Evolutionary conservation across 2,329 filamentous ascomycete genomes (phyloP).

Genomic region (Scolecobasidium constrictum): DNA sequence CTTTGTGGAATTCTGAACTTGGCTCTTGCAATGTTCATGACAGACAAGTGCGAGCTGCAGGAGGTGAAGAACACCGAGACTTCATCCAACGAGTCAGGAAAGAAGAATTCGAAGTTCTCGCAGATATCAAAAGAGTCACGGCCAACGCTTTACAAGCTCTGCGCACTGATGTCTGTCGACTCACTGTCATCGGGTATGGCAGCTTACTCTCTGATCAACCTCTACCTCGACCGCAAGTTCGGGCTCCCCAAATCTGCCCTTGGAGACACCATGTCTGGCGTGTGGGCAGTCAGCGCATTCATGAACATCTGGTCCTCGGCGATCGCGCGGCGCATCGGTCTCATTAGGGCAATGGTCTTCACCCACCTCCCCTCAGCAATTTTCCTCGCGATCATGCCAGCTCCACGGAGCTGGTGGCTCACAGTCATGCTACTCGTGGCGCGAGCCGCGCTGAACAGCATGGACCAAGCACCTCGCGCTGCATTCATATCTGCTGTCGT

Average conservation of each 20-base stretch:
- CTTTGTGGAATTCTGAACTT: conserved; percentile 7
- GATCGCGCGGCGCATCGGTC: conserved; percentile 52
- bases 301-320: conserved; percentile 44
- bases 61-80: conserved; percentile 10
- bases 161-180: conserved; percentile 57
- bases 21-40: conserved; percentile 5
- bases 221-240: conserved; percentile 47
- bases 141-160: conserved; percentile 48
- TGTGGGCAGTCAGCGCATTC: conserved; percentile 29
- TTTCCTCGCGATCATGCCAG: conserved; percentile 42
- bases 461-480: conserved; percentile 57
- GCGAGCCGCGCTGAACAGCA: conserved; percentile 52
- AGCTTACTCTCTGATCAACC: conserved; percentile 39
- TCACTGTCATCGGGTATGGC: conserved; percentile 61
- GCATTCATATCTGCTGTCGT: conserved; percentile 59
- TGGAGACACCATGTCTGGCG: conserved; percentile 42
- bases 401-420: conserved; percentile 39
- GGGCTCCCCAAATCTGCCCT: conserved; percentile 39
- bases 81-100: conserved; percentile 9
- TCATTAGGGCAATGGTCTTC: conserved; percentile 33
- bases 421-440: conserved; percentile 47
- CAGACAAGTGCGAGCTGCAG: conserved; percentile 9
- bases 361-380: conserved; percentile 48
- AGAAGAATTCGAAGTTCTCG: conserved; percentile 31
- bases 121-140: conserved; percentile 47